Evolutionary conservation across 768 basidiomycete species (phyloP), one percentile per base, ranked within the genome.

Genomic region (Boletus fagicola): DNA sequence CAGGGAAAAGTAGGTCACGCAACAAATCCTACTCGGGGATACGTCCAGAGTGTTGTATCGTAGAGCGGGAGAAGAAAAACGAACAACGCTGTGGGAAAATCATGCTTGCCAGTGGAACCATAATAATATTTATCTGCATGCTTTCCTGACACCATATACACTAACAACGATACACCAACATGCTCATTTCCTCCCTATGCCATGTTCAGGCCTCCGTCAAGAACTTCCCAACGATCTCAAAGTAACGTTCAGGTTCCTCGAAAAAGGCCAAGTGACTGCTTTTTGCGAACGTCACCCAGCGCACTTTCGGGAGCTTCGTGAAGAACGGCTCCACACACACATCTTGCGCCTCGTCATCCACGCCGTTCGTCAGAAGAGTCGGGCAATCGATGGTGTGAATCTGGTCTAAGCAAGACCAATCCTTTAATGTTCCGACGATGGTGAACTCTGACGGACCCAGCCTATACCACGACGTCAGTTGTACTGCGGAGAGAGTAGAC

Each of bases 401-500:
- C 12, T 76, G 70, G 40, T 78, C 75, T 15, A 80, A 63, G 49
- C 82, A 75, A 13, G 73, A 67, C 83, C 83, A 85, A 2, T 71
- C 61, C 62, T 77, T 77, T 42, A 83, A 56, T 0, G 76, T 67
- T 0, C 78, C 78, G 11, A 73, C 69, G 20, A 75, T 72, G 35
- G 66, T 65, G 61, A 78, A 77, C 60, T 78, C 75, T 26, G 72
- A 72, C 7, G 70, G 13, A 38, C 67, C 55, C 43, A 60, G 16
- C 56, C 63, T 68, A 20, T 10, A 24, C 12, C 10, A 7, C 10
- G 4, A 3, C 18, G 38, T 62, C 44, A 58, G 57, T 24, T 39
- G 11, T 39, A 4, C 8, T n/a, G 26, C 8, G 12, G 31, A 51
- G 24, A 33, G 42, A 39, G 2, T 28, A 36, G 4, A 42, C 38